Evolutionary conservation across 106 monocot genomes (phyloP).

Genomic region (Dioscorea zingiberensis): DNA sequence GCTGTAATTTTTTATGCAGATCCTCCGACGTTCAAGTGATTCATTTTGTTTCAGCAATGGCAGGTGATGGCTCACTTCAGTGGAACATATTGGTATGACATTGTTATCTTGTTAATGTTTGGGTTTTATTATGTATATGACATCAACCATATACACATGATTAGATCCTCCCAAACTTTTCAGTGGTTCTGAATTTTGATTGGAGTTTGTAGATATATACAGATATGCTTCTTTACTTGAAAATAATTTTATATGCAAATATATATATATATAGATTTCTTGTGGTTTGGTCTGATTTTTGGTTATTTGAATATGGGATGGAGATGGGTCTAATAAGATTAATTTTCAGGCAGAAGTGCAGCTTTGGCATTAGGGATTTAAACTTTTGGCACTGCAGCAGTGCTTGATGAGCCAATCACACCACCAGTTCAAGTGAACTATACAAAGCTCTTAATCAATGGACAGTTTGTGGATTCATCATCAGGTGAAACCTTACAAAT

Average conservation of each 20-base stretch:
- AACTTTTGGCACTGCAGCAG: constrained; percentile 55
- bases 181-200: too few relatives aligned
- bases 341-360: too few relatives aligned
- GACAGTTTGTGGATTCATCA: too few relatives aligned
- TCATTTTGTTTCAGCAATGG: constrained; percentile 97
- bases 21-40: constrained; percentile 58
- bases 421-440: constrained; percentile 70
- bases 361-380: constrained; percentile 12
- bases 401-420: constrained; percentile 59
- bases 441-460: constrained; percentile 77
- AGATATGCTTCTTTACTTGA: too few relatives aligned
- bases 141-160: too few relatives aligned
- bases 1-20: constrained; percentile 41
- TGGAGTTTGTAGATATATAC: too few relatives aligned
- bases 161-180: too few relatives aligned
- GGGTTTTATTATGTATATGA: background rate
- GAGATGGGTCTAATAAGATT: too few relatives aligned
- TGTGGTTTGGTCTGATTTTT: too few relatives aligned
- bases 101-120: background rate
- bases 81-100: background rate
- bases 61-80: constrained; percentile 40
- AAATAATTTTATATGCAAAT: too few relatives aligned
- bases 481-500: constrained; percentile 28
- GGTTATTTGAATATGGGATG: too few relatives aligned
- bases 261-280: too few relatives aligned